Base-by-base conservation (phyloP, 164 flowering plant species). In the Kingdonia uniflora region DNA sequence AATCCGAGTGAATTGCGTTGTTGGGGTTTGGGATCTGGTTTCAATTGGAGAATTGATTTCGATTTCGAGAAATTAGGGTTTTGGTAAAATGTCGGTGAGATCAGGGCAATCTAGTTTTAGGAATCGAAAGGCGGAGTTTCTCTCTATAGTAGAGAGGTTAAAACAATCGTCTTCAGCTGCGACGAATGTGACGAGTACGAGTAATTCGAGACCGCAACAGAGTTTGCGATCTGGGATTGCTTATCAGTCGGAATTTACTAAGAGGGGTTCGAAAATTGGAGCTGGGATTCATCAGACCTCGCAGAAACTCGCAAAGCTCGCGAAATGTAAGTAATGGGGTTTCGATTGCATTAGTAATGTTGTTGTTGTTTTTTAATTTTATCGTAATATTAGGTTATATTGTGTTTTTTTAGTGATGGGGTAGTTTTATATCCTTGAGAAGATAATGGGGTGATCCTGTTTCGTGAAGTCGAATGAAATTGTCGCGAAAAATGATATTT, bases 251-350 rank as follows among this genome's bases (percentile, higher is more conserved):
- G 99, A 92, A 63, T 88, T 92, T 58, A 86, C 81, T 53, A 74
- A 73, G 44, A 74, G 95, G 42, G 99, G 96, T 41, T 85, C 99
- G 2, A 88, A 86, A 68, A 88, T 92, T 55, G 96, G 95, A 49
- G 72, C 59, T 42, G 99, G 87, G 38, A 92, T 86, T 19, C 94
- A 92, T 52, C 95, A 86, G 74, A 86, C 99, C 0, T 92, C 96
- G 17, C 89, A 85, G 71, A 88, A 92, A 74, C 83, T 92, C 0
- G 59, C 91, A 29, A 29, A 29, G 35, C 35, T 29, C 35, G 35
- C 8, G 4, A 29, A 29, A 29, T 29, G 35, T 29, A 29, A 29
- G 35, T 3, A 8, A 29, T 29, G 35, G 35, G 8, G 35, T 29
- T 29, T 4, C 35, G 6, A 4, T 29, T 29, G 35, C 35, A 29